These are phyloP conservation scores for Xerocomellus amylosporus DNA, from an alignment of 768 basidiomycete species.

Conservation along the genomic window DNA sequence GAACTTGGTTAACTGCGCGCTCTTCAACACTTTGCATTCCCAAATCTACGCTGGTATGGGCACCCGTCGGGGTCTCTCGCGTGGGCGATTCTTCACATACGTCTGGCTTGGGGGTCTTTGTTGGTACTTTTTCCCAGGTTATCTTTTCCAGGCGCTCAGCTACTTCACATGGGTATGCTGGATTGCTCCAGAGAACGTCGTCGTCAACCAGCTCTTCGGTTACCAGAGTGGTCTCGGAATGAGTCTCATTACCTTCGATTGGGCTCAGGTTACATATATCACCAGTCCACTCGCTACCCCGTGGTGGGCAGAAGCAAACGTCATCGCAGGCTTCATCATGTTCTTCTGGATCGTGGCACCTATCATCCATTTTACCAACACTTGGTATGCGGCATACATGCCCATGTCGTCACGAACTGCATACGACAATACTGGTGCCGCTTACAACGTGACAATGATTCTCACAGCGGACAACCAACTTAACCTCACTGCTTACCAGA, in stretches of 20 bases:
- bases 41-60: constrained; percentile 47
- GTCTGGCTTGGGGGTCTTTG: constrained; percentile 39
- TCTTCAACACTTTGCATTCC: constrained; percentile 75
- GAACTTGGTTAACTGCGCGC: constrained; percentile 65
- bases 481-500: constrained; percentile 33
- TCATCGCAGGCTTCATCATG: constrained; percentile 35
- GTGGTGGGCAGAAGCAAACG: constrained; percentile 42
- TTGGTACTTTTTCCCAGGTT: constrained; percentile 70
- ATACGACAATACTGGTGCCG: constrained; percentile 41
- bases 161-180: constrained; percentile 61
- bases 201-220: constrained; percentile 76
- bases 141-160: constrained; percentile 64
- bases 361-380: constrained; percentile 34
- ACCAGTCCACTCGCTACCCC: constrained; percentile 34
- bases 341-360: constrained; percentile 35
- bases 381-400: constrained; percentile 38
- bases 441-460: constrained; percentile 41
- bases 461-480: constrained; percentile 34
- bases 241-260: constrained; percentile 79
- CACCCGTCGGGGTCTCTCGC: constrained; percentile 44
- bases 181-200: constrained; percentile 70
- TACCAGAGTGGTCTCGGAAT: constrained; percentile 56
- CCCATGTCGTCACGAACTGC: constrained; percentile 41
- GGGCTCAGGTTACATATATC: constrained; percentile 69
- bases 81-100: constrained; percentile 51